Evolutionary conservation across 768 basidiomycete genomes (phyloP).

Genomic region (Tulasnella sp.): DNA sequence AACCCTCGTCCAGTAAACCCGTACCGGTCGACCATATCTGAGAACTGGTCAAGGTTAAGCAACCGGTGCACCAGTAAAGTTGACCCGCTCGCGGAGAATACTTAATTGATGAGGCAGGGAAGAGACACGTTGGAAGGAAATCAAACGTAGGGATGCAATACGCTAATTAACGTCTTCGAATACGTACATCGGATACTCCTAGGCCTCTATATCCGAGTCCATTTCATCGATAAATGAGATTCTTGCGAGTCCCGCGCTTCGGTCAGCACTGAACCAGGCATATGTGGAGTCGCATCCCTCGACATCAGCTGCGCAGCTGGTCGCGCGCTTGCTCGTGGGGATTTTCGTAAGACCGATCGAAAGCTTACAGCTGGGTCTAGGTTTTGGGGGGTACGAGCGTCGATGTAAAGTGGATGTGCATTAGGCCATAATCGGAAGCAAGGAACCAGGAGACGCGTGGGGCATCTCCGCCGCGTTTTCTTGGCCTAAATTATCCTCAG

Average conservation of each 20-base stretch:
- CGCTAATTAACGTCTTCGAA: not conserved
- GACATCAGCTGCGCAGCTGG: no score
- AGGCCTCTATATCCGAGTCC: not conserved
- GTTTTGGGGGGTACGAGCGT: not conserved
- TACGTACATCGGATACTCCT: conserved; percentile 3
- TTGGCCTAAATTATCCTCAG: not conserved
- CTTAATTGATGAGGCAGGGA: not conserved
- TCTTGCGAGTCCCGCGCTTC: not conserved
- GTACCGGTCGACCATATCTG: not conserved
- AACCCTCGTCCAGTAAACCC: not conserved
- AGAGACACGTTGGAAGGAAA: not conserved
- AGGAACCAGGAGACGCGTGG: not conserved
- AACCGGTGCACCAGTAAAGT: not conserved
- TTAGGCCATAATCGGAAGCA: not conserved
- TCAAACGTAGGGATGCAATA: no score
- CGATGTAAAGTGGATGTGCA: not conserved
- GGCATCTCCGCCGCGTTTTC: not conserved
- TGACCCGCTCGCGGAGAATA: not conserved
- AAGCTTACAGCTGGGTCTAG: not conserved
- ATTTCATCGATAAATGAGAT: not conserved
- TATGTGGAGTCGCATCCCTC: not conserved
- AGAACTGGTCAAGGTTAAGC: not conserved
- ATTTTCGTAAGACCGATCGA: not conserved
- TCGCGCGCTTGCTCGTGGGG: not conserved
- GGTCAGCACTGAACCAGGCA: not conserved